These are phyloP conservation scores for Miscanthus lutarioriparius DNA, from an alignment of 176 grass and related monocot genomes.

Conservation along the genomic window DNA sequence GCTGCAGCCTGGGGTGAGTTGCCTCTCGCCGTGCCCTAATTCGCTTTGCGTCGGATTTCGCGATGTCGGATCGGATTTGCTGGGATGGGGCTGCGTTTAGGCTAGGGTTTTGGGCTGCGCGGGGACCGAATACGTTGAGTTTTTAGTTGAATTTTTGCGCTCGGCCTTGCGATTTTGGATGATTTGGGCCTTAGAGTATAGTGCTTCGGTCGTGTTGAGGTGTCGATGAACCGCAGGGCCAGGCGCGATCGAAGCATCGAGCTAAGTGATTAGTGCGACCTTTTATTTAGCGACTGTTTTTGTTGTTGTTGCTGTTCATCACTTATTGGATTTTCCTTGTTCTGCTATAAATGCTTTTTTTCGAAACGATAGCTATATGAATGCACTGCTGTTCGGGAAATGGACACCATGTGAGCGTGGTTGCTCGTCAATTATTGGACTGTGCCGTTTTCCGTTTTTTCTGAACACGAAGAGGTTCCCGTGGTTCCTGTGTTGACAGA, in stretches of 20 bases:
- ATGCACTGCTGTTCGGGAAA: neutral
- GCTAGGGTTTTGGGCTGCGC: conserved; percentile 46
- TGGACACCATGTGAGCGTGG: neutral
- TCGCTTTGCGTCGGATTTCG: neutral
- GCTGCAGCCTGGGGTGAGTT: conserved; percentile 34
- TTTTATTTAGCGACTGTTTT: neutral
- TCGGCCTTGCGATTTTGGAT: neutral
- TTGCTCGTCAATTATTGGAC: neutral
- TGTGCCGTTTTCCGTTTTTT: neutral
- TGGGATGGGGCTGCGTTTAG: neutral
- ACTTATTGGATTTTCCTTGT: neutral
- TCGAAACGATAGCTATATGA: neutral
- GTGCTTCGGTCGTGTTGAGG: neutral
- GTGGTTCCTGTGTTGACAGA: neutral
- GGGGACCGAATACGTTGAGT: neutral
- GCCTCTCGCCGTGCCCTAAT: conserved; percentile 32
- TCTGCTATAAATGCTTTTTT: neutral
- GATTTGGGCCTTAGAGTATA: neutral
- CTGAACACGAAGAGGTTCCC: neutral
- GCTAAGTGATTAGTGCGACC: neutral
- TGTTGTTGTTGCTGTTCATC: neutral
- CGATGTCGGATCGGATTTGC: conserved; percentile 38
- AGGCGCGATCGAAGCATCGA: conserved; percentile 32
- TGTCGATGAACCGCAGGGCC: neutral
- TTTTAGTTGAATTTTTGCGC: neutral